phyloP scores from a whole-genome alignment of 306 rosid genomes.

The Hippophae rhamnoides region DNA sequence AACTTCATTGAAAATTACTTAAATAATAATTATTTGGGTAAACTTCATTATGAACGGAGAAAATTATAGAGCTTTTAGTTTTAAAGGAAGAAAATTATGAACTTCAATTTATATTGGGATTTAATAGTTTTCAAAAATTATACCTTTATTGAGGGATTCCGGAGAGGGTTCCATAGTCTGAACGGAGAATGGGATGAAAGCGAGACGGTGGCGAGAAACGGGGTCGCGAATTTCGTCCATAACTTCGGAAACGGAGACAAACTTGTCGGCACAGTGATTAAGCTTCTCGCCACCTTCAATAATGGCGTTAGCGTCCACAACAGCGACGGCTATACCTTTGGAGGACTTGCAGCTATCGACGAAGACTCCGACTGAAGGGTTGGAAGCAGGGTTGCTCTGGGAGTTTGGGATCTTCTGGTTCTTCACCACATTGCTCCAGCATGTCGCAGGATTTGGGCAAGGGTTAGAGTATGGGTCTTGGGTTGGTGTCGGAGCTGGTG shows the following conservation, averaged over 20 bases:
- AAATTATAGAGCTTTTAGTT: no score
- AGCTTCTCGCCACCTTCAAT: constrained; percentile 65
- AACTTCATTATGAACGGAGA: no score
- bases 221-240: constrained; percentile 83
- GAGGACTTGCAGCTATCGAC: constrained; percentile 47
- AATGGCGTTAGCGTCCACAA: constrained; percentile 77
- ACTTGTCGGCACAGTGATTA: constrained; percentile 53
- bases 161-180: constrained; percentile 75
- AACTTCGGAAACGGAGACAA: constrained; percentile 62
- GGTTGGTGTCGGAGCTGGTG: constrained; percentile 8
- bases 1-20: no score
- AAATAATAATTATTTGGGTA: no score
- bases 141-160: constrained; percentile 72
- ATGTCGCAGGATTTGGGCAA: not conserved
- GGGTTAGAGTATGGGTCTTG: constrained; percentile 7
- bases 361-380: constrained; percentile 22
- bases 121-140: not conserved
- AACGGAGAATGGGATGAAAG: constrained; percentile 57
- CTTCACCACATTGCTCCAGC: constrained; percentile 71
- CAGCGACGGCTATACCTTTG: constrained; percentile 55
- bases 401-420: constrained; percentile 33
- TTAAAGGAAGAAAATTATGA: no score
- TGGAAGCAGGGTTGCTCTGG: constrained; percentile 16
- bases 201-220: constrained; percentile 77
- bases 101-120: no score